Base-by-base conservation (phyloP, 2,329 filamentous ascomycete genomes). In the Plectosphaerella sp. region DNA sequence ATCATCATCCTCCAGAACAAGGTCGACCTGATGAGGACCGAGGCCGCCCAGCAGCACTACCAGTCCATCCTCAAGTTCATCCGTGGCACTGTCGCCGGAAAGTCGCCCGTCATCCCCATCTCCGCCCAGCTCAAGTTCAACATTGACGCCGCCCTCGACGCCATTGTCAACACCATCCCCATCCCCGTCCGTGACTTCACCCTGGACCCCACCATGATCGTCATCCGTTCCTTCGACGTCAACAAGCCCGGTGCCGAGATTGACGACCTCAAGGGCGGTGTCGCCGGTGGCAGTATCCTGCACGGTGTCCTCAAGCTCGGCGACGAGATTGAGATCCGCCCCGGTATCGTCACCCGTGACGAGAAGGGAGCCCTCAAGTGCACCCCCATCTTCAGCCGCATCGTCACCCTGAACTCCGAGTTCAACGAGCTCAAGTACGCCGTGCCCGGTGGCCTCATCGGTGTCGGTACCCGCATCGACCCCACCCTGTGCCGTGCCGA, bases 1-100 rank as follows among this genome's bases (percentile, higher is more conserved):
- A 97, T 99, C 74, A 96, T 99, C 71, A 97, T 99, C 67, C 84
- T 99, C 54, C 94, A 99, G 75, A 99, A 99, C 80, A 99, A 99
- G 83, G 94, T 99, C 65, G 94, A 99, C 70, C 76, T 99, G 62
- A 97, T 99, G 91, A 84, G 91, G 64, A 90, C 97, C 79, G 93
- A 97, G 69, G 90, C 88, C 57, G 94, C 95, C 47, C 83, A 91
- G 66, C 84, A 93, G 67, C 94, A 99, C 73, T 94, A 96, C 78
- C 87, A 96, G 73, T 97, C 92, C 1, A 99, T 99, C 61, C 81
- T 95, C 65, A 97, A 97, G 75, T 99, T 99, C 75, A 97, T 99
- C 67, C 87, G 94, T 68, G 94, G 94, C 67, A 99, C 94, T 35
- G 93, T 97, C 55, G 94, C 94, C 55, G 93, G 94, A 70, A 92